Conservation (phyloP, 2,329 filamentous ascomycete species). For the Coniochaeta hoffmannii region DNA sequence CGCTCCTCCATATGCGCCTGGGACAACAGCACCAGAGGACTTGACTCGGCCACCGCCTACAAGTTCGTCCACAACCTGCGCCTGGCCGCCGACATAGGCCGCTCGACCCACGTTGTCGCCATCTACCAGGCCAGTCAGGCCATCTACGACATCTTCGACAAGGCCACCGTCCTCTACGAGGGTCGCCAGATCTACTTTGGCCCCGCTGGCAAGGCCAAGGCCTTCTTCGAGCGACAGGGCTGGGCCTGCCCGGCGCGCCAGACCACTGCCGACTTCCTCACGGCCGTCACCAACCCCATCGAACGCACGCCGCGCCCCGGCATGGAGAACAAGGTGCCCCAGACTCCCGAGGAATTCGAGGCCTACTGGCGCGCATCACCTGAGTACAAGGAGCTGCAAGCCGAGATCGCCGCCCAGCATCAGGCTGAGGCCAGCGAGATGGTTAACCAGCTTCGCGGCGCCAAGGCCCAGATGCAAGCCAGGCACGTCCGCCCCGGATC, state of each 20-base stretch:
- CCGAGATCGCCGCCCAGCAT: conserved; percentile 37
- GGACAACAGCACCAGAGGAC: conserved; percentile 66
- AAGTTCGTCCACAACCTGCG: conserved; percentile 65
- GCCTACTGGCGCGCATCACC: conserved; percentile 35
- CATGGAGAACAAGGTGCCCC: conserved; percentile 54
- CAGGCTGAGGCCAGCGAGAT: conserved; percentile 23
- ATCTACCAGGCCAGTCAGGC: conserved; percentile 66
- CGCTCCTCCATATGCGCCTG: conserved; percentile 50
- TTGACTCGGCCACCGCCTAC: conserved; percentile 66
- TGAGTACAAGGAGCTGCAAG: conserved; percentile 32
- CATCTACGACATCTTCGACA: conserved; percentile 69
- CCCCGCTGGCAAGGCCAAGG: conserved; percentile 47
- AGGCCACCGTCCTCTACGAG: conserved; percentile 66
- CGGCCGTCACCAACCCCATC: conserved; percentile 56
- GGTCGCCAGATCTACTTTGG: conserved; percentile 75
- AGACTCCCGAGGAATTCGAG: conserved; percentile 64
- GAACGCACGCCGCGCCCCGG: conserved; percentile 51
- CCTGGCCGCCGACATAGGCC: conserved; percentile 55
- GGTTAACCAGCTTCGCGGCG: conserved; percentile 26
- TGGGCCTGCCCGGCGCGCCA: conserved; percentile 61
- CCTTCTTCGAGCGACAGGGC: conserved; percentile 62
- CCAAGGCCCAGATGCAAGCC: conserved; percentile 43
- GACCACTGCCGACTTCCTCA: conserved; percentile 64
- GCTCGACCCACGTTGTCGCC: conserved; percentile 56
- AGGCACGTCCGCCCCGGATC: conserved; percentile 46